Base-by-base conservation (phyloP, 441 rosid species). In the Euphorbia neoarborescens region DNA sequence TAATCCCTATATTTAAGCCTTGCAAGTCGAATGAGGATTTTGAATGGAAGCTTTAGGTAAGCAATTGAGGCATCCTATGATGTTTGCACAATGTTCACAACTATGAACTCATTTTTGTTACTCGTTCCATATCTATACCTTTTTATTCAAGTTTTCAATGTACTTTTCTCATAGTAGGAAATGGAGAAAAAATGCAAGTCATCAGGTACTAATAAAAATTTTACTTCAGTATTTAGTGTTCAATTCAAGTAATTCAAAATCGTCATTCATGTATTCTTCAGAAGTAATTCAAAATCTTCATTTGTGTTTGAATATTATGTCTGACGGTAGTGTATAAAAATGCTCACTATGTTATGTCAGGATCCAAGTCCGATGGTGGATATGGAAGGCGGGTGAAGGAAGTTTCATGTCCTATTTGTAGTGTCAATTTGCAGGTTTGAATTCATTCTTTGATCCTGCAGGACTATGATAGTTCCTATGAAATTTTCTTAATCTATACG, bases 401-500 rank as follows among this genome's bases (percentile, higher is more conserved):
- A 85, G 97, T 94, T 75, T 97, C 89, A 37, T 92, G 99, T 79
- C 99, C 99, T 56, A 94, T 88, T 32, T 94, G 99, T 80, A 94
- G 98, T 2, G 98, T 94, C 44, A 98, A 92, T 83, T 82, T 94
- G 75, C 98, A 94, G 98, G 99, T 91, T 50, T 65, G 82, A 50
- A 73, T 77, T 66, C 73, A 66, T 73, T 69, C 6, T n/a, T 56
- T 62, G 20, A 24, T 7, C 30, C 12, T 73, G 58, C 14, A 61
- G 30, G 62, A 9, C 62, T 28, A n/a, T 14, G 13, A 28, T 32
- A 11, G 37, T 44, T 38, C 64, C 38, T 7, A 28, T 32, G 13
- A 40, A n/a, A 17, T 11, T 22, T 4, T 22, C 57, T 56, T 17
- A 28, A 8, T 32, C 35, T 9, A 20, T 25, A 0, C 17, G 7